Evolutionary conservation across 495 filamentous ascomycete species (phyloP), one percentile per base, ranked within the genome.

Genomic region (Podospora comata): DNA sequence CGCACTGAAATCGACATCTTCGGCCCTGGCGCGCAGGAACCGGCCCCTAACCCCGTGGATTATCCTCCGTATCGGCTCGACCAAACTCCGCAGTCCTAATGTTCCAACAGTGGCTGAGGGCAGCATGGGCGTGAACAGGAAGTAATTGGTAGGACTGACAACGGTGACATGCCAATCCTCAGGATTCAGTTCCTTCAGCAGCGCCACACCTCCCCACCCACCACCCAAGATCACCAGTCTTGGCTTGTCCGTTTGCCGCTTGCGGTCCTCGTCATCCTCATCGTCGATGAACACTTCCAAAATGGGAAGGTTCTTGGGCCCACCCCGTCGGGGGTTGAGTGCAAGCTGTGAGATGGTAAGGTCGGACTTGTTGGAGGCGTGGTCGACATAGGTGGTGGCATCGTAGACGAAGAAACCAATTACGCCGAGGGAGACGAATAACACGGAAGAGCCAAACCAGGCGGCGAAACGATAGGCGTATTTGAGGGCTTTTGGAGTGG

Each of bases 81-180:
- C 91, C 70, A 99, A 79, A 27, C 92, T 95, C 71, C 93, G 84
- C 72, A 97, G 83, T 71, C 96, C 95, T 66, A 99, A 79, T 0
- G 96, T 99, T 0, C 96, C 96, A 28, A 99, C 96, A 0, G 96
- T 99, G 7, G 94, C 96, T 23, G 91, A 94, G 2, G 96, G 96
- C 23, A 99, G 83, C 92, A 99, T 97, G 3, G 96, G 96, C 2
- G 96, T 98, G 77, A 98, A 99, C 53, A 98, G 78, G 80, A 99
- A 99, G 80, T 98, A 96, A 71, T 98, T 98, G 32, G 89, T 90
- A 1, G 96, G 94, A 0, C 92, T 95, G 57, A 99, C 89, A 48
- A 98, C 92, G 15, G 93, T 97, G 71, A 98, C 88, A 77, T 98
- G 93, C 74, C 97, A 99, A 70, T 96, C 89, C 5, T 91, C 92